These are phyloP conservation scores for Cercophora sp. DNA, from an alignment of 495 filamentous ascomycete species.

Conservation along the genomic window DNA sequence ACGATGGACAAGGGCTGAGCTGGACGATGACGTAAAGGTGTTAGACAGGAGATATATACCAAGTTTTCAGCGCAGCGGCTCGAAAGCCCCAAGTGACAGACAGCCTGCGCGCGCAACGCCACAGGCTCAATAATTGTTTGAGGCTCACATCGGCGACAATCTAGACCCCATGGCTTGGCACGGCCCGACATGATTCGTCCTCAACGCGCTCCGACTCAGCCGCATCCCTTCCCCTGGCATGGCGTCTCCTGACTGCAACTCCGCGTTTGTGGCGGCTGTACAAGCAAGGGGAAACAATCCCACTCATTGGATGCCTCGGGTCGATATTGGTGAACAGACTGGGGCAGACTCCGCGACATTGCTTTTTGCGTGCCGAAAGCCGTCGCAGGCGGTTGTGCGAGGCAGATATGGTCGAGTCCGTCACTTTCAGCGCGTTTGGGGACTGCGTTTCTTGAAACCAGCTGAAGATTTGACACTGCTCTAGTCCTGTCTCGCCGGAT, in stretches of 20 bases:
- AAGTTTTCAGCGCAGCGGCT: neutral
- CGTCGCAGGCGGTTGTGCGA: too few species aligned
- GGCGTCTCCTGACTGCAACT: neutral
- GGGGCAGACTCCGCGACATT: too few species aligned
- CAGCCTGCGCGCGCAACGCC: neutral
- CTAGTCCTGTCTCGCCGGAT: slow-evolving; percentile 24
- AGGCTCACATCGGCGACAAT: slow-evolving; percentile 1
- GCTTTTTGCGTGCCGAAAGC: too few species aligned
- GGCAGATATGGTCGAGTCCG: too few species aligned
- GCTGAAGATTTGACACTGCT: too few species aligned
- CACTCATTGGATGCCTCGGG: too few species aligned
- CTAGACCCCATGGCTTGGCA: neutral
- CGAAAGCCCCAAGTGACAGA: neutral
- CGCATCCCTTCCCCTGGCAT: neutral
- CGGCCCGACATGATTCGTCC: neutral
- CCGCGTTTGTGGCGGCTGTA: neutral
- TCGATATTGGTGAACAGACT: too few species aligned
- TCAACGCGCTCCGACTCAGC: neutral
- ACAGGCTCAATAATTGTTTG: slow-evolving; percentile 6
- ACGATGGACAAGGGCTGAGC: too few species aligned
- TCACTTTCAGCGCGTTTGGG: too few species aligned
- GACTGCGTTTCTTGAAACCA: too few species aligned
- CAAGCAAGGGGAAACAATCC: neutral
- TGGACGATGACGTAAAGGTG: too few species aligned
- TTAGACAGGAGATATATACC: neutral